Evolutionary conservation across 2,329 filamentous ascomycete species (phyloP).

Genomic region (Amylocarpus encephaloides): DNA sequence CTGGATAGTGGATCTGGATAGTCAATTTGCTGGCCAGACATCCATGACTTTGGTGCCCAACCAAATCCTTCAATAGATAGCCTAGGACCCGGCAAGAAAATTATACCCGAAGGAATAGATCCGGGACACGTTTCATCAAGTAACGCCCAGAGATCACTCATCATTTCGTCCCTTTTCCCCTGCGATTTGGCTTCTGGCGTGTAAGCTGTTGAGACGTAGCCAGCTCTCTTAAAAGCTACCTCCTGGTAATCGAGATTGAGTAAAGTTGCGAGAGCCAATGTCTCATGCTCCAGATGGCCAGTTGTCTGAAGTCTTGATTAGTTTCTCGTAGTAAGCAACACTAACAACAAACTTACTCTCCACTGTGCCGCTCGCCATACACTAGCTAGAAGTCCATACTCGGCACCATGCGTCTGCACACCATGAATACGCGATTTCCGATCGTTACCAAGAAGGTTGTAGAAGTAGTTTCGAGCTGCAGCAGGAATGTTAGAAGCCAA

Average conservation of each 20-base stretch:
- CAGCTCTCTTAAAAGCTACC: not conserved
- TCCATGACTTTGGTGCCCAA: constrained; percentile 4
- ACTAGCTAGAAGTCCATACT: not conserved
- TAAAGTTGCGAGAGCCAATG: constrained; percentile 4
- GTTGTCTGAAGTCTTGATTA: not conserved
- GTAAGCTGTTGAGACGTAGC: not conserved
- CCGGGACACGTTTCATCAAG: constrained; percentile 3
- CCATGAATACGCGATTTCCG: not conserved
- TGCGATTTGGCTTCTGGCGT: not conserved
- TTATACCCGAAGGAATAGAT: constrained; percentile 5
- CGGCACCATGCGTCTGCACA: not conserved
- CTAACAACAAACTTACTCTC: constrained; percentile 1
- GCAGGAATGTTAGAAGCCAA: not conserved
- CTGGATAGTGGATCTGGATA: constrained; percentile 6
- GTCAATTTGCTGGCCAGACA: constrained; percentile 1
- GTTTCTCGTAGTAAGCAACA: not conserved
- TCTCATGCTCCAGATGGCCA: constrained; percentile 2
- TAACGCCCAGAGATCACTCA: constrained; percentile 4
- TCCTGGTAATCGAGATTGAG: constrained; percentile 1
- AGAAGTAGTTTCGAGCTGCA: not conserved
- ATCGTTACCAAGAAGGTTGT: not conserved
- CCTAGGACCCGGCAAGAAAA: constrained; percentile 5
- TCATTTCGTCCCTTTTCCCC: not conserved
- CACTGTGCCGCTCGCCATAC: constrained; percentile 4
- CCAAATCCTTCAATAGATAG: not conserved